Base-by-base conservation (phyloP, 129 eudicot species). In the Helichrysum umbraculigerum region DNA sequence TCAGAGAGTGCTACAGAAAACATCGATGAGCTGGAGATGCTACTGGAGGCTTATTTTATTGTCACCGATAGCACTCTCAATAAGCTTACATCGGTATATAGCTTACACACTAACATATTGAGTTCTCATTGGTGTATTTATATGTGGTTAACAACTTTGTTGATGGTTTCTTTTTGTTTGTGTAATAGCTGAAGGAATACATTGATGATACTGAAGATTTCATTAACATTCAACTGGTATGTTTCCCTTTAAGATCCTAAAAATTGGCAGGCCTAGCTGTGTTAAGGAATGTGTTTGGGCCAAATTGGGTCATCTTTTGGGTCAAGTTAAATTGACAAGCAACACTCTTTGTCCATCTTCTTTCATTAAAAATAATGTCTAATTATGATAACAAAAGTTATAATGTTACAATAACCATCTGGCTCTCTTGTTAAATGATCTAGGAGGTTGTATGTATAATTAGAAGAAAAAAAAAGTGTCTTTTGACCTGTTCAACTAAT, bases 171-270 rank as follows among this genome's bases (percentile, higher is more conserved):
- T 52, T 72, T 58, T 42, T 80, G 75, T 21, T 65, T 16, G 21
- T 14, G 47, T 78, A 69, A 78, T 92, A 95, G 99, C 83, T 95
- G 75, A 95, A 95, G 90, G 99, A 95, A 85, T 93, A 93, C 76
- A 93, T 93, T 72, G 98, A 93, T 79, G 97, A 95, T 82, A 91
- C 99, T 0, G 99, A 95, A 85, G 99, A 87, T 77, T 91, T 91
- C 85, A 91, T 95, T 61, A 95, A 95, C 81, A 95, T 91, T 71
- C 91, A 95, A 82, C 87, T 95, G 94, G 99, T 95, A 89, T 77
- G 86, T 54, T 58, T 68, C 30, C 32, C 54, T 12, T 39, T 5
- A 6, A 25, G 25, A 9, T 51, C 62, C 3, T 2, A 58, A 22
- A 8, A 3, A 0, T 58, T 58, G 20, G 10, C 29, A 3, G 22